These are phyloP conservation scores for Diaporthe ilicicola DNA, from an alignment of 2,329 filamentous ascomycete genomes.

Conservation along the genomic window DNA sequence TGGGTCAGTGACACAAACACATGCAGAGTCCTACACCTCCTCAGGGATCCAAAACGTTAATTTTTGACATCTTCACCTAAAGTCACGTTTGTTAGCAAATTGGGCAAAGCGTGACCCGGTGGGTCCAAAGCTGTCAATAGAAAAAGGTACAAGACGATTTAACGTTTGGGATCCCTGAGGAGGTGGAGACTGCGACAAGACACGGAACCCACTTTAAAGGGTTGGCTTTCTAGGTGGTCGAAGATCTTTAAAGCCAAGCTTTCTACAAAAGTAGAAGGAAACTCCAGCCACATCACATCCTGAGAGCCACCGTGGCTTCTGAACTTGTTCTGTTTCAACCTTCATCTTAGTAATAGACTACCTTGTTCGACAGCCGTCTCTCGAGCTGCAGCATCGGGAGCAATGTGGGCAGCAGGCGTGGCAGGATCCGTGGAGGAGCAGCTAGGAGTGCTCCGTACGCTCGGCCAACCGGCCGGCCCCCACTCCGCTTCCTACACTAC, in stretches of 20 bases:
- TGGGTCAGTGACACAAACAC: too few species aligned
- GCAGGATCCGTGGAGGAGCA: conserved; percentile 1
- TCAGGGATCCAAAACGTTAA: too few species aligned
- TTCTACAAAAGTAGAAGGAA: not conserved
- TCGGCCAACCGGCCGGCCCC: conserved; percentile 9
- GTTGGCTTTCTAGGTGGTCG: too few species aligned
- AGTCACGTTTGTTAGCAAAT: not conserved
- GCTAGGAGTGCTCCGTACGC: conserved; percentile 12
- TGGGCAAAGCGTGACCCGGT: not conserved
- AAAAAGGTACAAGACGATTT: not conserved
- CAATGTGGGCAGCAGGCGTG: not conserved
- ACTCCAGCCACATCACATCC: not conserved
- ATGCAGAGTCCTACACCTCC: too few species aligned
- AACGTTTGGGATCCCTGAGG: not conserved
- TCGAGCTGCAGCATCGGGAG: not conserved
- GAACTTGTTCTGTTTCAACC: not conserved
- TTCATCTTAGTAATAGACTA: not conserved
- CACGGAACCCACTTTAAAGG: too few species aligned
- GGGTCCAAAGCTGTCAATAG: not conserved
- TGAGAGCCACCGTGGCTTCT: not conserved
- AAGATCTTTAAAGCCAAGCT: not conserved
- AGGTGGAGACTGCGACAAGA: too few species aligned
- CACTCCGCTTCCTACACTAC: not conserved
- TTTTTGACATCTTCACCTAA: too few species aligned
- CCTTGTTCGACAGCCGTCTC: not conserved